Evolutionary conservation across 2,329 filamentous ascomycete genomes (phyloP).

Genomic region (Alternaria sp.): DNA sequence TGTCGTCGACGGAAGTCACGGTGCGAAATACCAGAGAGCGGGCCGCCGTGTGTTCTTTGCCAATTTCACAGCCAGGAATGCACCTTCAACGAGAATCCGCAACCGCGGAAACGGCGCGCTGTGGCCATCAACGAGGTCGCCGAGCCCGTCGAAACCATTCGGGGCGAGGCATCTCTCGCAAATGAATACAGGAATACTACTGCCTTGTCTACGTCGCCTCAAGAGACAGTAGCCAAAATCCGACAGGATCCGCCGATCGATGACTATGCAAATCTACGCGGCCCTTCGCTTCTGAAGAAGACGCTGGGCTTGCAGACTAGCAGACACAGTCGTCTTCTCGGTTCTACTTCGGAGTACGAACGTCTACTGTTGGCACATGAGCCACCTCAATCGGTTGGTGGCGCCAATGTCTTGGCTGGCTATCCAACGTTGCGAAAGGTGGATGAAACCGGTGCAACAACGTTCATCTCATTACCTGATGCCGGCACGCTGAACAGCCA

Average conservation of each 20-base stretch:
- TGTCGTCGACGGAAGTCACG: constrained; percentile 71
- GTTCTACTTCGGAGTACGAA: constrained; percentile 44
- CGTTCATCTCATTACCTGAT: constrained; percentile 42
- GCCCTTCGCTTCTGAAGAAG: constrained; percentile 47
- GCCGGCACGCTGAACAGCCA: constrained; percentile 39
- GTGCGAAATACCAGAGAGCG: constrained; percentile 73
- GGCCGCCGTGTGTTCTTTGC: constrained; percentile 70
- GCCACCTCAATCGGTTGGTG: constrained; percentile 20
- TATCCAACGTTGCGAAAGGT: constrained; percentile 37
- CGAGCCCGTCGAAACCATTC: constrained; percentile 8
- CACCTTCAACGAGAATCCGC: constrained; percentile 72
- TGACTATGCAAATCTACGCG: constrained; percentile 47
- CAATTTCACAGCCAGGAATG: constrained; percentile 72
- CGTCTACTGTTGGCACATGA: constrained; percentile 34
- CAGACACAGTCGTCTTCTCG: constrained; percentile 42
- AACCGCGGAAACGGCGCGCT: constrained; percentile 72
- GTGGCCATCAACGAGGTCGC: constrained; percentile 9
- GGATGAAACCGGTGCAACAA: constrained; percentile 29
- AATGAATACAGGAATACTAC: constrained; percentile 1
- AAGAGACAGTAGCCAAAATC: constrained; percentile 24
- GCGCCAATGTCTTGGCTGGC: constrained; percentile 21
- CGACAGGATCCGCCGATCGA: constrained; percentile 39
- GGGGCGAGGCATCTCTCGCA: constrained; percentile 6
- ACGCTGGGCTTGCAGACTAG: constrained; percentile 48
- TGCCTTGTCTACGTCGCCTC: constrained; percentile 17